Conservation (phyloP, 257 asterid genomes). For the Solanum phureja region DNA sequence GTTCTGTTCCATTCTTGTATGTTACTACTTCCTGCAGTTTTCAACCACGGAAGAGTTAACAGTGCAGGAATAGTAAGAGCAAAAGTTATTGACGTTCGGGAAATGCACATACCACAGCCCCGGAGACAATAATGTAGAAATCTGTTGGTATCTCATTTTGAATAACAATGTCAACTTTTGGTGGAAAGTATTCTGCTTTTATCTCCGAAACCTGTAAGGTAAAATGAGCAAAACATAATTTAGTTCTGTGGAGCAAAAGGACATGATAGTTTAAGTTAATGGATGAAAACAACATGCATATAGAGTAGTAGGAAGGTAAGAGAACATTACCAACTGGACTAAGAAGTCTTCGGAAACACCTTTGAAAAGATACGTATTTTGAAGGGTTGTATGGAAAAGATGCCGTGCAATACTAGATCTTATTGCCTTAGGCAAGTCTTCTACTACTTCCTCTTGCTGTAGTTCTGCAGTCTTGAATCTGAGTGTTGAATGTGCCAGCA, state of each 20-base stretch:
- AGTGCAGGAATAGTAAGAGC: neutral
- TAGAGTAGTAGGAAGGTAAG: slow-evolving; percentile 1
- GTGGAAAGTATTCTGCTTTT: slow-evolving; percentile 92
- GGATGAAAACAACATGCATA: neutral
- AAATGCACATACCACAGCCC: slow-evolving; percentile 64
- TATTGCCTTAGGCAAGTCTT: slow-evolving; percentile 81
- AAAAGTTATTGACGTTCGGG: neutral
- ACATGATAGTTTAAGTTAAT: neutral
- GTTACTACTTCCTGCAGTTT: slow-evolving; percentile 70
- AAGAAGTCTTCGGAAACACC: slow-evolving; percentile 69
- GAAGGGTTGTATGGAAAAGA: slow-evolving; percentile 61
- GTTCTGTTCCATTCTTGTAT: slow-evolving; percentile 52
- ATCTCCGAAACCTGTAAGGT: slow-evolving; percentile 72
- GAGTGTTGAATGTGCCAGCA: slow-evolving; percentile 76
- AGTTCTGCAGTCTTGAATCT: slow-evolving; percentile 86
- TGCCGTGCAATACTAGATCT: slow-evolving; percentile 82
- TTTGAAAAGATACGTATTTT: slow-evolving; percentile 66
- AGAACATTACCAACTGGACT: slow-evolving; percentile 61
- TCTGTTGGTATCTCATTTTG: slow-evolving; percentile 91
- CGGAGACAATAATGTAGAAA: slow-evolving; percentile 79
- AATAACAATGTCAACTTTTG: slow-evolving; percentile 76
- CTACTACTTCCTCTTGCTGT: slow-evolving; percentile 82
- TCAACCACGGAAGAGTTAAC: slow-evolving; percentile 16
- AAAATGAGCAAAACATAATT: neutral
- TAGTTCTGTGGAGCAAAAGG: neutral